A percentile compares a stretch with the other conserved stretches of the same genome.
Conservation (phyloP, 768 basidiomycete species). For the Pisolithus orientalis region DNA sequence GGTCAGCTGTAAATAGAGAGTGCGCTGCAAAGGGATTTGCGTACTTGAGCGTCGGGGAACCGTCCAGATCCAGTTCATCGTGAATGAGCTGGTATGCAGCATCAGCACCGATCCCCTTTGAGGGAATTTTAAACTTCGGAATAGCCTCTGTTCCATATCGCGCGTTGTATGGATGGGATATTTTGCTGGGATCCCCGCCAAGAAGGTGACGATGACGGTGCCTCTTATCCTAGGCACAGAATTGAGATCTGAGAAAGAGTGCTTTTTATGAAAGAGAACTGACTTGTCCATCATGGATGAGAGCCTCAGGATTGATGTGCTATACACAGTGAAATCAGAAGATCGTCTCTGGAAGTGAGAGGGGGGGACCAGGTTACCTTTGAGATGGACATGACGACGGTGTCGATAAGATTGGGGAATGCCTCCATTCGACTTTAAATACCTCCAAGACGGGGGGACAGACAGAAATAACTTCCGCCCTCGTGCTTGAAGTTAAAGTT, state of each 20-base stretch:
- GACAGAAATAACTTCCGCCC: background rate
- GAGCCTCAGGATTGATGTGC: constrained; percentile 64
- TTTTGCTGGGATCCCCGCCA: constrained; percentile 23
- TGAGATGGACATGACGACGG: constrained; percentile 48
- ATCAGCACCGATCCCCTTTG: constrained; percentile 53
- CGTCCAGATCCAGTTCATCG: constrained; percentile 57
- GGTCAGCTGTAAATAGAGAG: background rate
- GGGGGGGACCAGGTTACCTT: constrained; percentile 34
- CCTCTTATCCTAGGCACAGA: constrained; percentile 41
- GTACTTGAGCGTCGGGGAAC: constrained; percentile 47
- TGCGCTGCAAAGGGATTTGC: background rate
- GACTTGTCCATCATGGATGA: constrained; percentile 55
- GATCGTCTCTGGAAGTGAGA: background rate
- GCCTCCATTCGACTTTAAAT: background rate
- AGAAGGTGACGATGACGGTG: constrained; percentile 28
- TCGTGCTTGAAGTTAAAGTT: background rate
- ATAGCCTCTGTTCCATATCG: constrained; percentile 63
- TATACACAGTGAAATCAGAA: constrained; percentile 17
- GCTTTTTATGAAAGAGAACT: constrained; percentile 4
- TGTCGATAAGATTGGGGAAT: constrained; percentile 7
- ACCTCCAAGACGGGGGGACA: background rate
- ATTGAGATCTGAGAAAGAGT: background rate
- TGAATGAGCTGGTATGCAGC: constrained; percentile 51
- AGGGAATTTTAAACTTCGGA: constrained; percentile 63
- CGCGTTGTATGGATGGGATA: constrained; percentile 47